These are phyloP conservation scores for Kwoniella shandongensis DNA, from an alignment of 768 basidiomycete species.

Conservation along the genomic window DNA sequence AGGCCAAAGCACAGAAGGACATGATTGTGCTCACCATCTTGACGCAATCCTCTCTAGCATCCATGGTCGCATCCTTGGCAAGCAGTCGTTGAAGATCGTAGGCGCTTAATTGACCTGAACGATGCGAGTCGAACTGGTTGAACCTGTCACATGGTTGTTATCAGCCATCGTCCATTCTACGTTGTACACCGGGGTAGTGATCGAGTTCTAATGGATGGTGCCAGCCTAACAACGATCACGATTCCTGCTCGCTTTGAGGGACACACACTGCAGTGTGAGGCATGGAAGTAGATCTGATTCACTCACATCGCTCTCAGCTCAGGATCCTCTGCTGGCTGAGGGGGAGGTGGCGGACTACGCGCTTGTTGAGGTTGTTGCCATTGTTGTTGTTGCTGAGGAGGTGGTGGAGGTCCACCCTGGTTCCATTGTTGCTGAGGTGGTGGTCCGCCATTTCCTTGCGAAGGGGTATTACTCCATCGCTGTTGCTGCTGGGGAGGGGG, in stretches of 20 bases:
- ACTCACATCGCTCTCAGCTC: conserved; percentile 43
- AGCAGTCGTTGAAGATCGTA: conserved; percentile 48
- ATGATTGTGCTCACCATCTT: conserved; percentile 49
- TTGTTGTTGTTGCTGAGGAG: conserved; percentile 16
- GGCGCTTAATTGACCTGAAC: conserved; percentile 46
- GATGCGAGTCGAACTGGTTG: conserved; percentile 43
- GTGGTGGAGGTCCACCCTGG: conserved; percentile 23
- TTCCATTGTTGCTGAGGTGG: conserved; percentile 11
- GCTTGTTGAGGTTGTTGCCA: conserved; percentile 9
- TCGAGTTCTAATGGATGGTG: neutral
- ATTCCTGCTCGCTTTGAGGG: too few relatives aligned
- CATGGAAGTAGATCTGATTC: neutral
- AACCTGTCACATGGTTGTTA: too few relatives aligned
- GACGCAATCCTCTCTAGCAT: conserved; percentile 53
- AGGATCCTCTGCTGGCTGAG: conserved; percentile 21
- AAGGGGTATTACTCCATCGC: conserved; percentile 27
- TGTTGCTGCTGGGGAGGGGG: conserved; percentile 20
- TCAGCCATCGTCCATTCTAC: too few relatives aligned
- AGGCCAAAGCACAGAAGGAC: neutral
- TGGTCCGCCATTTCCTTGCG: conserved; percentile 1
- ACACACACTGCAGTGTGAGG: too few relatives aligned
- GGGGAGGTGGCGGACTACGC: conserved; percentile 16
- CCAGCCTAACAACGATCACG: neutral
- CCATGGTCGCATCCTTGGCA: conserved; percentile 50
- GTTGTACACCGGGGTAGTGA: too few relatives aligned